A percentile compares a stretch with the other conserved stretches of the same genome.
Conservation (phyloP, 2,329 filamentous ascomycete species). For the Alternaria ethzedia region DNA sequence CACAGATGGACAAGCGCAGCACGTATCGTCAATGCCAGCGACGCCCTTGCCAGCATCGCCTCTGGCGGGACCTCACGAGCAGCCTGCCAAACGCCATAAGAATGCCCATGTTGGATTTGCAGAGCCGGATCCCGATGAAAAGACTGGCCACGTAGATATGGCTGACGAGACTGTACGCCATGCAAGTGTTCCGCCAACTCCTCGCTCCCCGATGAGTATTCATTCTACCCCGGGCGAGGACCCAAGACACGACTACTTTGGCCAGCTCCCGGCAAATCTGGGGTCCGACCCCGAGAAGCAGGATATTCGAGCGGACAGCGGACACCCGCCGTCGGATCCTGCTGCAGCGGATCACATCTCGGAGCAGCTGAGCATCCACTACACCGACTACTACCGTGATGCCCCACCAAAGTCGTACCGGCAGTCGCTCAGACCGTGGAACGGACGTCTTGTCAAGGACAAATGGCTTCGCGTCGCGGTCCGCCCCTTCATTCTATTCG, state of each 20-base stretch:
- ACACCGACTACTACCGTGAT: slow-evolving; percentile 73
- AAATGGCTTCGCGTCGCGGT: slow-evolving; percentile 79
- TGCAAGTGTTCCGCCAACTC: slow-evolving; percentile 12
- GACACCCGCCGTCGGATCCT: slow-evolving; percentile 12
- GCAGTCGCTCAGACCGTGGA: slow-evolving; percentile 77
- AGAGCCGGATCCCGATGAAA: slow-evolving; percentile 21
- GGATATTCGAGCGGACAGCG: slow-evolving; percentile 14
- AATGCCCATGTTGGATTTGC: slow-evolving; percentile 61
- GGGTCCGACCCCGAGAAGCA: slow-evolving; percentile 29
- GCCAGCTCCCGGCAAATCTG: slow-evolving; percentile 2
- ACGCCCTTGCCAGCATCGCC: slow-evolving; percentile 11
- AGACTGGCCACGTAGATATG: slow-evolving; percentile 48
- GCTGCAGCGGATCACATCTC: slow-evolving; percentile 29
- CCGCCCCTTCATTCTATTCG: slow-evolving; percentile 83
- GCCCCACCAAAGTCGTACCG: slow-evolving; percentile 73
- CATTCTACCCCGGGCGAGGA: slow-evolving; percentile 55
- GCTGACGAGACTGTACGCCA: slow-evolving; percentile 39
- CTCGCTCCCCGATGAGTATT: slow-evolving; percentile 21
- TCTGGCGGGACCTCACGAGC: slow-evolving; percentile 1
- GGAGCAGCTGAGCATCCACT: slow-evolving; percentile 51
- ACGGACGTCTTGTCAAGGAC: slow-evolving; percentile 75
- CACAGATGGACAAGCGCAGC: slow-evolving; percentile 9
- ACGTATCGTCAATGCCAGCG: background rate
- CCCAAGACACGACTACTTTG: slow-evolving; percentile 20
- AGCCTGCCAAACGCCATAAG: slow-evolving; percentile 16